Conservation (phyloP, 345 rosid genomes). For the Triadica sebifera region DNA sequence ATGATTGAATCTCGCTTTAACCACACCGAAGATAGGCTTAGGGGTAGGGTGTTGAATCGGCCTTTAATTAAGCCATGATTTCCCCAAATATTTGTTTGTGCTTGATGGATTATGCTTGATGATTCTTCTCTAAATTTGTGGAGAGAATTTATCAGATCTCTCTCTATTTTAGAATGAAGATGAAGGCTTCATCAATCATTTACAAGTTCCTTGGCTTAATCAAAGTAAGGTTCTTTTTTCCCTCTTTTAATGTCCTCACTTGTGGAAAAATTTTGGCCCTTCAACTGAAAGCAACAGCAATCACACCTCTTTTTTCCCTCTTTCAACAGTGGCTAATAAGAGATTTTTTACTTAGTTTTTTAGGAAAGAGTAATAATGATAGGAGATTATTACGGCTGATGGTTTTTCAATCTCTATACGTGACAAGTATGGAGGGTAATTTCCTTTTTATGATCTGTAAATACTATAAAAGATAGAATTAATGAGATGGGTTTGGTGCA, state of each 20-base stretch:
- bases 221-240: not conserved
- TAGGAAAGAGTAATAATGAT: no score
- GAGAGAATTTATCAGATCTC: not conserved
- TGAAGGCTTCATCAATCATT: conserved; percentile 33
- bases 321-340: no score
- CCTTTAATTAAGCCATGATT: conserved; percentile 20
- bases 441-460: not conserved
- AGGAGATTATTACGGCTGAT: no score
- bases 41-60: conserved; percentile 8
- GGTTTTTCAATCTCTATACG: no score
- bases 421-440: not conserved
- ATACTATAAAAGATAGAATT: not conserved
- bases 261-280: conserved; percentile 57
- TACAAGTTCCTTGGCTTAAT: conserved; percentile 23
- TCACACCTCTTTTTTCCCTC: no score
- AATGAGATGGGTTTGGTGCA: conserved; percentile 40
- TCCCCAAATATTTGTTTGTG: not conserved
- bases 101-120: conserved; percentile 30
- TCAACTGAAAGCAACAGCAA: conserved; percentile 42
- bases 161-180: conserved; percentile 27
- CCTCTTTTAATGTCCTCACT: conserved; percentile 26
- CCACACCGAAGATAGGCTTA: conserved; percentile 43
- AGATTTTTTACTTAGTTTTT: no score
- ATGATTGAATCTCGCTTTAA: conserved; percentile 62
- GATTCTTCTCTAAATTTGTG: conserved; percentile 38